These are phyloP conservation scores for Manihot esculenta DNA, from an alignment of 441 rosid genomes.

Conservation along the genomic window DNA sequence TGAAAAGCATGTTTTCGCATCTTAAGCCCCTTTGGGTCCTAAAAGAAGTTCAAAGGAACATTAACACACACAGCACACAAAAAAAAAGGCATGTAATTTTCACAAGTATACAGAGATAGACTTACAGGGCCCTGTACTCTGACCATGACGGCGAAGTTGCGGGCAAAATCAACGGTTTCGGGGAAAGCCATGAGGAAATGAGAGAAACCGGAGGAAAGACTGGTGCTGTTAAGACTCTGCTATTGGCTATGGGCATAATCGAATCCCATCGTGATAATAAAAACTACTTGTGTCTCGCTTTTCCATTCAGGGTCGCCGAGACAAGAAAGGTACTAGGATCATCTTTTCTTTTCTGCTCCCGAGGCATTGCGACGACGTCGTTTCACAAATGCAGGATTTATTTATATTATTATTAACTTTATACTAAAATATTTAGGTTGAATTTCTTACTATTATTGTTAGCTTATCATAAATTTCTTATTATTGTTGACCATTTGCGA, in stretches of 20 bases:
- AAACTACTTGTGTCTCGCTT: neutral
- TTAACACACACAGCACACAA: neutral
- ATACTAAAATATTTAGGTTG: no score
- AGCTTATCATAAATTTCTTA: no score
- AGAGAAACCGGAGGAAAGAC: neutral
- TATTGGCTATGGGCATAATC: conserved; percentile 8
- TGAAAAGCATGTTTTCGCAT: conserved; percentile 93
- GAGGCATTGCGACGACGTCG: conserved; percentile 8
- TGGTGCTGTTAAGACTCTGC: neutral
- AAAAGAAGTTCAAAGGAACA: conserved; percentile 1
- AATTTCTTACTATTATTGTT: no score
- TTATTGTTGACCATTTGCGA: no score
- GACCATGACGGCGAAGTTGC: conserved; percentile 70
- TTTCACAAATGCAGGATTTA: neutral
- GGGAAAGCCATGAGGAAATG: conserved; percentile 52
- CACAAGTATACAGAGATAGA: neutral
- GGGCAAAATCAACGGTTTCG: conserved; percentile 45
- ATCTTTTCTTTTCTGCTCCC: neutral
- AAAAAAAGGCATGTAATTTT: neutral
- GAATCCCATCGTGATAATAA: neutral
- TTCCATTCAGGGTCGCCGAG: neutral
- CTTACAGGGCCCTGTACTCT: conserved; percentile 83
- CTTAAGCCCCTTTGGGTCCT: conserved; percentile 94
- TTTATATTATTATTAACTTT: no score
- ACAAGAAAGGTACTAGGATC: neutral